phyloP scores from a whole-genome alignment of 495 filamentous ascomycete genomes.

The Hypoxylon perforatum region DNA sequence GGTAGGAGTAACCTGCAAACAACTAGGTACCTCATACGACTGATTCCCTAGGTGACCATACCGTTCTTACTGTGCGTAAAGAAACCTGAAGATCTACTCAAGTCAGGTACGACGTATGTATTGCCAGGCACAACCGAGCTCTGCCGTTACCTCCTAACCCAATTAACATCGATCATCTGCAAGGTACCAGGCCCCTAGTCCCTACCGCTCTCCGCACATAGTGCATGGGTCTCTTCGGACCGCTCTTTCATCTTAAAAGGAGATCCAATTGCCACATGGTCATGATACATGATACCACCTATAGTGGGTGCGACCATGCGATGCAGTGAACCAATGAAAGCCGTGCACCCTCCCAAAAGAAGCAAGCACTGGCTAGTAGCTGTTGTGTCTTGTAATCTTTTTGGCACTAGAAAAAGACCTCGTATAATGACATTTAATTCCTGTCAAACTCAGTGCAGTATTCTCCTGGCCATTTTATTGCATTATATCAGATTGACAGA shows the following conservation, averaged over 20 bases:
- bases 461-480: neutral
- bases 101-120: too few relatives aligned
- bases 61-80: too few relatives aligned
- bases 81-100: too few relatives aligned
- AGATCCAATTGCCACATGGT: conserved; percentile 36
- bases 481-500: neutral
- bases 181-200: too few relatives aligned
- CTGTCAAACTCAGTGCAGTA: neutral
- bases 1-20: too few relatives aligned
- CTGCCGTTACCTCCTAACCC: too few relatives aligned
- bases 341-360: conserved; percentile 9
- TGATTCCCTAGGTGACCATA: too few relatives aligned
- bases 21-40: too few relatives aligned
- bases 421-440: neutral
- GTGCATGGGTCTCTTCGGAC: neutral
- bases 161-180: too few relatives aligned
- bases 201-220: neutral
- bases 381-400: neutral
- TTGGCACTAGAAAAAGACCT: neutral
- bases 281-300: too few relatives aligned
- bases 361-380: conserved; percentile 28
- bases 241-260: conserved; percentile 11
- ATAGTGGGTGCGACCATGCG: conserved; percentile 5
- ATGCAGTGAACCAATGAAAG: conserved; percentile 36
- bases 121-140: too few relatives aligned